Evolutionary conservation across 345 rosid species (phyloP).

Genomic region (Arabidopsis thaliana): TAIR10.1 NC_003070.9:2623001-2623500

Average conservation of each 20-base stretch:
- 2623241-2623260: slow-evolving; percentile 94
- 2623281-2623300: slow-evolving; percentile 79
- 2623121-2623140: not conserved
- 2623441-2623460: slow-evolving; percentile 60
- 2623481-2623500: no score
- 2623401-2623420: slow-evolving; percentile 93
- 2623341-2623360: slow-evolving; percentile 85
- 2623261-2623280: slow-evolving; percentile 88
- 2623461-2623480: no score
- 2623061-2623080: no score
- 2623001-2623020: not conserved
- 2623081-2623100: not conserved
- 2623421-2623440: slow-evolving; percentile 85
- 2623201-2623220: not conserved
- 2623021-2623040: not conserved
- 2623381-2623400: slow-evolving; percentile 89
- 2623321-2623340: slow-evolving; percentile 88
- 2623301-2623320: slow-evolving; percentile 74
- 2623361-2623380: slow-evolving; percentile 98
- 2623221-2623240: slow-evolving; percentile 88
- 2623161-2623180: not conserved
- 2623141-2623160: not conserved
- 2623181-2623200: not conserved
- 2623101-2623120: not conserved
- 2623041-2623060: no score